Evolutionary conservation across 495 filamentous ascomycete genomes (phyloP).

Genomic region (Aspergillus mulundensis): DNA sequence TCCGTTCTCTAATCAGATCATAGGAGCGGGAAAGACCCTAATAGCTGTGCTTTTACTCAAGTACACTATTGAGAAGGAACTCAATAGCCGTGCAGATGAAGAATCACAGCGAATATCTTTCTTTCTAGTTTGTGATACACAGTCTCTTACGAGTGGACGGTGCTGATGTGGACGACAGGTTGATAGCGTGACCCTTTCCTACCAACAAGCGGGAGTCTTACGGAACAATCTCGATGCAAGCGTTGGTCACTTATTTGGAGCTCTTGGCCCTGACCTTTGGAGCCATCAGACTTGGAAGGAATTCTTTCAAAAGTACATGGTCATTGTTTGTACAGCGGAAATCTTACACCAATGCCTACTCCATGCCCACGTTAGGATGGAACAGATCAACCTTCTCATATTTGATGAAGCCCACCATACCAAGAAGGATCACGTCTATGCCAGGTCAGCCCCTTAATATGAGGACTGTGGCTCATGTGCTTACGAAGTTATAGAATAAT

Average conservation of each 20-base stretch:
- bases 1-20: background rate
- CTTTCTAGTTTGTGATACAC: slow-evolving; percentile 59
- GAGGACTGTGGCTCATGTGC: background rate
- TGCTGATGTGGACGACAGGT: slow-evolving; percentile 44
- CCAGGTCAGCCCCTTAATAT: slow-evolving; percentile 42
- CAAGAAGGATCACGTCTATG: slow-evolving; percentile 92
- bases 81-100: slow-evolving; percentile 62
- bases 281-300: slow-evolving; percentile 64
- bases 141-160: background rate
- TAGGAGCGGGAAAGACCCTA: slow-evolving; percentile 92
- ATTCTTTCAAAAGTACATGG: slow-evolving; percentile 67
- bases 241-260: slow-evolving; percentile 74
- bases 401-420: slow-evolving; percentile 98
- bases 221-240: slow-evolving; percentile 78
- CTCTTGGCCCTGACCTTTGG: slow-evolving; percentile 65
- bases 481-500: slow-evolving; percentile 57
- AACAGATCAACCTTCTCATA: slow-evolving; percentile 82
- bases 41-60: slow-evolving; percentile 87
- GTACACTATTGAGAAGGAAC: slow-evolving; percentile 71
- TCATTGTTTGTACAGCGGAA: slow-evolving; percentile 91
- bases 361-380: slow-evolving; percentile 75
- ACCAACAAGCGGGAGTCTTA: slow-evolving; percentile 83
- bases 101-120: slow-evolving; percentile 65
- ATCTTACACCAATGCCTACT: slow-evolving; percentile 76
- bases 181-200: slow-evolving; percentile 84